Evolutionary conservation across 768 basidiomycete genomes (phyloP), one percentile per base, ranked within the genome.

Genomic region (Kwoniella sp.): DNA sequence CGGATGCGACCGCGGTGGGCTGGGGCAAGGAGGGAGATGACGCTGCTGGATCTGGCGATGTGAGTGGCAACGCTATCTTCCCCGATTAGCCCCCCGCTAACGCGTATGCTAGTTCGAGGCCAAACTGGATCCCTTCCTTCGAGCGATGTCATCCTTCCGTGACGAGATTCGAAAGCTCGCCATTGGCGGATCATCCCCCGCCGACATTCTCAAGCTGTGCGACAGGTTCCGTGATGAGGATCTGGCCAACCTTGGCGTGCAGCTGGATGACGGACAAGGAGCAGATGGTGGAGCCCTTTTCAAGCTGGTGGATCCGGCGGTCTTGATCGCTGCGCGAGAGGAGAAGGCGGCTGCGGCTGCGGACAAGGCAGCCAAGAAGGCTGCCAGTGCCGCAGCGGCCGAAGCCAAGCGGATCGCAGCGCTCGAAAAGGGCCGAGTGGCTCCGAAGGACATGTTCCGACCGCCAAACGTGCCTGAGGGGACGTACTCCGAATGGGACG

Each of bases 191-290:
- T 26, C 43, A 19, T 1, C 41, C 19, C 28, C 49, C 1, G 83
- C 83, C 70, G 87, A 92, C 56, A 87, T 96, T 57, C 77, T 99
- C 40, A 80, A 82, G 19, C 81, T 95, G 20, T 91, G 84, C 65
- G 95, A 99, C 77, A 84, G 82, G 59, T 80, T 99, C 54, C 83
- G 95, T 14, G 93, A 98, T 69, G 78, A 81, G 28, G 92, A 95
- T 67, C 77, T 96, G 36, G 85, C 92, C 36, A 85, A 90, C n/a
- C 78, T 98, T 43, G 95, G 95, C 7, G 89, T 99, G 5, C 91
- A 91, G 7, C 78, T 99, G 28, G 95, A 98, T 70, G 95, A 99
- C 77, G 89, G 90, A 77, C 89, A 92, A 79, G 90, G 90, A 84
- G 28, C 43, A 9, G 91, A 92, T 77, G 92, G 92, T n/a, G 84